Percentiles rank a stretch among this genome's conserved stretches.
Evolutionary conservation across 164 flowering plant species (phyloP).

Genomic region (Piper longum): DNA sequence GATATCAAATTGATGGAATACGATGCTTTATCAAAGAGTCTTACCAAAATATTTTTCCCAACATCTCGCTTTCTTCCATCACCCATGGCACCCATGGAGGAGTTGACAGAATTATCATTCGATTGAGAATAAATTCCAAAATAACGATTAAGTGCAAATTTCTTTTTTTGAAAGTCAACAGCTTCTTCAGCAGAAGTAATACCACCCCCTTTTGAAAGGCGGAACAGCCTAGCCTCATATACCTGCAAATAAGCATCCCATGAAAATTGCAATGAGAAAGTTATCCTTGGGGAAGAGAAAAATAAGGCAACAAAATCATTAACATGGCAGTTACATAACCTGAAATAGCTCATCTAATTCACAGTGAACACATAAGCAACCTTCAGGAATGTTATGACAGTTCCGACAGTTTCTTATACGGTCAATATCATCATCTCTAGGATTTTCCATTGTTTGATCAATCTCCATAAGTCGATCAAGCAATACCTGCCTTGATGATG

Average conservation of each 20-base stretch:
- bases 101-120: slow-evolving; percentile 22
- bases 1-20: no score
- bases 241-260: slow-evolving; percentile 24
- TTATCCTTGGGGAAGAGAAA: not conserved
- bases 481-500: slow-evolving; percentile 47
- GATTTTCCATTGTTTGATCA: slow-evolving; percentile 76
- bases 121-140: slow-evolving; percentile 33
- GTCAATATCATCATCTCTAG: slow-evolving; percentile 64
- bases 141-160: slow-evolving; percentile 51
- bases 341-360: slow-evolving; percentile 73
- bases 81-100: slow-evolving; percentile 18
- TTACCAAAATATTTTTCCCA: slow-evolving; percentile 52
- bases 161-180: slow-evolving; percentile 56
- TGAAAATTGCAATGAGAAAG: not conserved
- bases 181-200: slow-evolving; percentile 77
- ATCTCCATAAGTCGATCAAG: slow-evolving; percentile 59
- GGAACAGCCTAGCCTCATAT: slow-evolving; percentile 81
- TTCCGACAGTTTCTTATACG: slow-evolving; percentile 62
- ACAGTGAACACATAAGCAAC: slow-evolving; percentile 64
- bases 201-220: slow-evolving; percentile 34
- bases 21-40: slow-evolving; percentile 9
- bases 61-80: slow-evolving; percentile 39
- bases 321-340: slow-evolving; percentile 23
- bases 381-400: slow-evolving; percentile 50
- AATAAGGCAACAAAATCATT: not conserved